Base-by-base conservation (phyloP, 78 protist genomes). In the Dictyostelium intermedium region DNA sequence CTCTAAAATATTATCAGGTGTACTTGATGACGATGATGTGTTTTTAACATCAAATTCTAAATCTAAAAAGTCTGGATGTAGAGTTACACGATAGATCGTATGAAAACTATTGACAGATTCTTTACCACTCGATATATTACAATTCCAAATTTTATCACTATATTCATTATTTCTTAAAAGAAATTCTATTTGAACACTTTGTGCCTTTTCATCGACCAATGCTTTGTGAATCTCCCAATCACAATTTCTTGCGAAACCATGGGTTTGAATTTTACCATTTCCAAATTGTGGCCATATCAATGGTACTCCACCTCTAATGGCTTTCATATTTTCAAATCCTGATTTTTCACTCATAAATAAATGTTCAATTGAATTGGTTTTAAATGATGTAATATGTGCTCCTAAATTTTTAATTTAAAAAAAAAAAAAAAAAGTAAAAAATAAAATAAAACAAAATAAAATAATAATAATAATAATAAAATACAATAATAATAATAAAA, bases 261-360 rank as follows among this genome's bases (percentile, higher is more conserved):
- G 93, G 41, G 82, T 72, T 66, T 87, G 93, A 27, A 87, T 78
- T 25, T 50, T 77, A 30, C 93, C 93, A 23, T 83, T 78, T 45
- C 93, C 93, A 87, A 87, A 87, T 79, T 87, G 93, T 61, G 93
- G 93, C 53, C 39, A 87, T 41, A 77, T 78, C 3, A 87, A 50
- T 76, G 93, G 93, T 60, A 87, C 25, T 41, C 93, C 93, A 43
- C 93, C 93, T 63, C 93, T 53, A 45, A 87, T 76, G 25, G 93
- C 85, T 87, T 87, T 87, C 3, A 5, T 30, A 30, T 32, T n/a
- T 78, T 76, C 45, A 79, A 70, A 87, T 53, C 10, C 50, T 20
- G 85, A 78, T 39, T 87, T 77, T 32, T 87, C 83, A 87, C 93
- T 87, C 70, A 63, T 43, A 45, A 87, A 87, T 27, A 87, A 72